Evolutionary conservation across 164 flowering plant genomes (phyloP).

Genomic region (Kingdonia uniflora): DNA sequence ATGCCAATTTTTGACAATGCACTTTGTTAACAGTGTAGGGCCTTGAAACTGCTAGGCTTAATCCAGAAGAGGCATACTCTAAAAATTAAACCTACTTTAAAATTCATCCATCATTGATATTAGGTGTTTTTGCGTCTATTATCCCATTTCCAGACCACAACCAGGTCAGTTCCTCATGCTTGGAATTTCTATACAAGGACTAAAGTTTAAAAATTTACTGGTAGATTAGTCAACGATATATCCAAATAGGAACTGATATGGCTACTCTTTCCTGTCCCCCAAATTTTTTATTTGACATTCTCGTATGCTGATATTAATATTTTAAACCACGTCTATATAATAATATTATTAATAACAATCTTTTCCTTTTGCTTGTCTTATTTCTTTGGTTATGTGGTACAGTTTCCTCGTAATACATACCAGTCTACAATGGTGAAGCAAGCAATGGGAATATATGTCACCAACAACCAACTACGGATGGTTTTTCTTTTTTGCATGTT

Average conservation of each 20-base stretch:
- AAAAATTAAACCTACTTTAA: conserved; percentile 94
- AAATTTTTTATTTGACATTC: not conserved
- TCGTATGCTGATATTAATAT: no score
- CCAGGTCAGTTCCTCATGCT: conserved; percentile 40
- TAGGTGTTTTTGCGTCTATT: conserved; percentile 99
- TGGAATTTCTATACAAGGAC: no score
- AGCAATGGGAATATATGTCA: conserved; percentile 99
- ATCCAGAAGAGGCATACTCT: conserved; percentile 81
- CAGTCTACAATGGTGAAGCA: conserved; percentile 99
- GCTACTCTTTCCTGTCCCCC: no score
- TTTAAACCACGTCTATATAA: no score
- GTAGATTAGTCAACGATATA: no score
- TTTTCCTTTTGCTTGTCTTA: no score
- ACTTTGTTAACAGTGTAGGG: conserved; percentile 44
- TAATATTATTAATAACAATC: no score
- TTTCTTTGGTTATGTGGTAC: conserved; percentile 5
- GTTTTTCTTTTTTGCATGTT: conserved; percentile 21
- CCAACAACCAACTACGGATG: conserved; percentile 95
- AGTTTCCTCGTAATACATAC: conserved; percentile 99
- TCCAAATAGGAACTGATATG: no score
- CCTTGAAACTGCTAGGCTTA: conserved; percentile 55
- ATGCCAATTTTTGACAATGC: no score
- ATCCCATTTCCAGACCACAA: conserved; percentile 99
- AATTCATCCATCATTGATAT: conserved; percentile 91
- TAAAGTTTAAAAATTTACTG: no score